Evolutionary conservation across 805 yeast species (phyloP), one percentile per base, ranked within the genome.

Genomic region (Candida sonorensis): DNA sequence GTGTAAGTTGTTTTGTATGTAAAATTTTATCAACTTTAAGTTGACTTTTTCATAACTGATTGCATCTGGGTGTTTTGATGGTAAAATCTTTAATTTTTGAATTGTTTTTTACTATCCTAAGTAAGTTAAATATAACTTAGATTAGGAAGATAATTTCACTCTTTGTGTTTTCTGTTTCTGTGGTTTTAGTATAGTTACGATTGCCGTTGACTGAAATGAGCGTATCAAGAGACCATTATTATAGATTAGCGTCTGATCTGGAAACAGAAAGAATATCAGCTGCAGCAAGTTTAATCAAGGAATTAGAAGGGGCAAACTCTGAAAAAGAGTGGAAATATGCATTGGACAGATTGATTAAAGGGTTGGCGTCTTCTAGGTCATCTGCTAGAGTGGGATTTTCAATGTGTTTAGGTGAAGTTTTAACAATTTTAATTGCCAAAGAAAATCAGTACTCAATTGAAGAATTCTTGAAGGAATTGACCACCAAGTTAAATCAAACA

Each of bases 361-460:
- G 97, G 31, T 61, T 90, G 20, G 66, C 86, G 4, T 81, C 95
- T 5, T 71, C 87, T 11, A 72, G 92, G 48, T 94, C 82, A 16
- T 69, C 86, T 29, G 92, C 95, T 1, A 66, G 97, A 35, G 59
- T 84, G 18, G 97, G 97, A 4, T 90, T 81, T 50, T 83, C 95
- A 2, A 73, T 85, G 69, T 90, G 95, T 27, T 59, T 90, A 27
- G 75, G 88, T 0, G 97, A 90, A 53, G 59, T 81, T 1, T 49
- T 69, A 6, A 61, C 62, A 10, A 48, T 67, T 16, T 32, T 50
- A 19, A 55, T 55, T 8, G 22, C 29, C 2, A 50, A 51, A 2
- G 48, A 53, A 15, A 39, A 57, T 32, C 47, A 41, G 4, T 48
- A 76, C 42, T 47, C 71, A 33, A 37, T 67, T 27, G 44, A 61